A percentile compares a stretch with the other conserved stretches of the same genome.
Conservation (phyloP, 1,284 basidiomycete species). For the Sporisorium exsertum region DNA sequence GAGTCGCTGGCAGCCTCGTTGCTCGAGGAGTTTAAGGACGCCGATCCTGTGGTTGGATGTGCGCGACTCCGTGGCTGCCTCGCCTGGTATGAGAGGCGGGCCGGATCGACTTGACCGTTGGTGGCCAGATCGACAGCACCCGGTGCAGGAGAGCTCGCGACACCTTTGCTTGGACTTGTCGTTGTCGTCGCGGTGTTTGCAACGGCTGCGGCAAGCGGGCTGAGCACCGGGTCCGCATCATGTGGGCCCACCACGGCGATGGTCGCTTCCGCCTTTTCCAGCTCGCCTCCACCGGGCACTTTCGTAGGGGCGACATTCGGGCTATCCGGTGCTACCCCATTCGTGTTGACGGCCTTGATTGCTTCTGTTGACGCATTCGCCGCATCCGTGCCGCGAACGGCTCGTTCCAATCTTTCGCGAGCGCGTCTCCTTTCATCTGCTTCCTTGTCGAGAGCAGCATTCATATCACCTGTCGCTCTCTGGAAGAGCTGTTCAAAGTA, state of each 20-base stretch:
- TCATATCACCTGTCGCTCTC: slow-evolving; percentile 46
- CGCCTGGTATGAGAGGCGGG: slow-evolving; percentile 27
- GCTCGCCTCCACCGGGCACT: slow-evolving; percentile 26
- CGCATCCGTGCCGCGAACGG: slow-evolving; percentile 29
- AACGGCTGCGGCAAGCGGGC: slow-evolving; percentile 24
- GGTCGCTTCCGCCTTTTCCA: slow-evolving; percentile 26
- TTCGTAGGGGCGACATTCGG: neutral
- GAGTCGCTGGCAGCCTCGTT: slow-evolving; percentile 15
- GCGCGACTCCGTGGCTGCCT: slow-evolving; percentile 23
- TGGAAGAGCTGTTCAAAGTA: slow-evolving; percentile 53
- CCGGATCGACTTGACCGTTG: slow-evolving; percentile 29
- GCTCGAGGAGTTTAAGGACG: neutral
- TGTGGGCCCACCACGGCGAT: slow-evolving; percentile 37
- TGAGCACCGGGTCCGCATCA: slow-evolving; percentile 40
- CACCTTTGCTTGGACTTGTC: neutral
- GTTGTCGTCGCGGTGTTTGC: neutral
- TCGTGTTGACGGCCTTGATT: slow-evolving; percentile 1
- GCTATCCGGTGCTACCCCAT: neutral
- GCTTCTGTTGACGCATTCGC: slow-evolving; percentile 10
- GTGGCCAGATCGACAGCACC: slow-evolving; percentile 33
- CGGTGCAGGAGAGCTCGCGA: slow-evolving; percentile 18
- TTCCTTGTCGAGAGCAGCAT: slow-evolving; percentile 46
- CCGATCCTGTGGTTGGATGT: slow-evolving; percentile 7
- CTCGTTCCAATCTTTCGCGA: slow-evolving; percentile 41
- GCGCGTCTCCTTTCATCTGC: slow-evolving; percentile 46